phyloP scores from a whole-genome alignment of 2,329 filamentous ascomycete species.

The Pseudogymnoascus sp. region DNA sequence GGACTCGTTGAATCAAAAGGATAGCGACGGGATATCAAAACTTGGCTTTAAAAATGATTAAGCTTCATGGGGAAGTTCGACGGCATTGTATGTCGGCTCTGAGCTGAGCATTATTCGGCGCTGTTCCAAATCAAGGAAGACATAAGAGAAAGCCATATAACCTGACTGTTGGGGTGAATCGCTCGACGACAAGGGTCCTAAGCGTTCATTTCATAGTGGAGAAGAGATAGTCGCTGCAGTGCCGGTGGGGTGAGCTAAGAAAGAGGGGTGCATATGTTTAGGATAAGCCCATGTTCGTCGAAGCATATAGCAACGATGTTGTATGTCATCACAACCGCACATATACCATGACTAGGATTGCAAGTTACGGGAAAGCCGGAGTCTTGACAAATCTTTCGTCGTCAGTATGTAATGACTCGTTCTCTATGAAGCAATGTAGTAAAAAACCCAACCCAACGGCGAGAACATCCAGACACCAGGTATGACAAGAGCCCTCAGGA shows the following conservation, averaged over 20 bases:
- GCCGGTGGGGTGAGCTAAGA: background rate
- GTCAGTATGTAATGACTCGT: background rate
- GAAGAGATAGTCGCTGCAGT: background rate
- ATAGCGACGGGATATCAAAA: no score
- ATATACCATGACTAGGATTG: background rate
- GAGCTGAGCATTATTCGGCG: background rate
- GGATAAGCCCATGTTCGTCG: background rate
- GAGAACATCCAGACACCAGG: background rate
- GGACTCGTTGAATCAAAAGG: no score
- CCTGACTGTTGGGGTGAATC: background rate
- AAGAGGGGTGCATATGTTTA: background rate
- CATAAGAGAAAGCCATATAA: background rate
- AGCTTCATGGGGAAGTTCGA: background rate
- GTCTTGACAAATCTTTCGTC: background rate
- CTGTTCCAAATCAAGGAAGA: background rate
- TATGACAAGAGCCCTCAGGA: background rate
- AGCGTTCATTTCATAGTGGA: background rate
- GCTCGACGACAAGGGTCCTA: background rate
- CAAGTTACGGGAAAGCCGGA: background rate
- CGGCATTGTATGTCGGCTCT: background rate
- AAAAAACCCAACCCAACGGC: background rate
- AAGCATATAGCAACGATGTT: background rate
- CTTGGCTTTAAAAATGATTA: no score
- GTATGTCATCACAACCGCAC: background rate
- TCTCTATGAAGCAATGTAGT: background rate